Conservation (phyloP, 2,329 filamentous ascomycete genomes). For the Monosporascus sp. region DNA sequence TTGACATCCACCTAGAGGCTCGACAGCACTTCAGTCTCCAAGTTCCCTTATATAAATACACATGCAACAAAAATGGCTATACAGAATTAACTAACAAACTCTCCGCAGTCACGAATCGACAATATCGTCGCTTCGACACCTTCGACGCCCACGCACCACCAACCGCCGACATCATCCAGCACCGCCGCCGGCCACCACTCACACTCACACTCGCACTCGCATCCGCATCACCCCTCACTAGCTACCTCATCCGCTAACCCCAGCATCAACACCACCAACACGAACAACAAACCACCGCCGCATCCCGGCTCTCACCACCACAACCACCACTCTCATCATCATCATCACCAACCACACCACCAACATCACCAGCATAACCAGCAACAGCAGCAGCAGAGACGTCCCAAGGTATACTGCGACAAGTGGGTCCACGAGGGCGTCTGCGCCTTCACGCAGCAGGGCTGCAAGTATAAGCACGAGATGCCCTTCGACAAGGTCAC, state of each 20-base stretch:
- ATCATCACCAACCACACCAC: background rate
- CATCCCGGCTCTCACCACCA: too few relatives aligned
- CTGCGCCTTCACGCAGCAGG: constrained; percentile 80
- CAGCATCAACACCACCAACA: background rate
- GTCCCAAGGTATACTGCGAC: constrained; percentile 71
- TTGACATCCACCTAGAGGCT: background rate
- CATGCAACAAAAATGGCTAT: too few relatives aligned
- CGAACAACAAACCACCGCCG: background rate
- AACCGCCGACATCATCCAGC: background rate
- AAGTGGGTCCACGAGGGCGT: constrained; percentile 86
- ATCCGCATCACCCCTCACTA: background rate
- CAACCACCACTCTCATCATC: background rate
- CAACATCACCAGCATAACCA: background rate
- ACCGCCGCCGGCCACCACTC: background rate
- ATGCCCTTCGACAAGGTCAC: constrained; percentile 70
- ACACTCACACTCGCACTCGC: background rate
- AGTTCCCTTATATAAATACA: too few relatives aligned
- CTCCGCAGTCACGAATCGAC: constrained; percentile 31
- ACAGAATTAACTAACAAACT: background rate
- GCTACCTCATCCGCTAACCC: background rate
- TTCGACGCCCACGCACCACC: constrained; percentile 13
- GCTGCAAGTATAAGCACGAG: constrained; percentile 85
- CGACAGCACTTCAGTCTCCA: too few relatives aligned
- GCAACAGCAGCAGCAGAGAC: constrained; percentile 15
- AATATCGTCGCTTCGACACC: constrained; percentile 31